Percentiles rank a stretch among this genome's conserved stretches.
Conservation (phyloP, 306 rosid genomes). For the Luffa acutangula region DNA sequence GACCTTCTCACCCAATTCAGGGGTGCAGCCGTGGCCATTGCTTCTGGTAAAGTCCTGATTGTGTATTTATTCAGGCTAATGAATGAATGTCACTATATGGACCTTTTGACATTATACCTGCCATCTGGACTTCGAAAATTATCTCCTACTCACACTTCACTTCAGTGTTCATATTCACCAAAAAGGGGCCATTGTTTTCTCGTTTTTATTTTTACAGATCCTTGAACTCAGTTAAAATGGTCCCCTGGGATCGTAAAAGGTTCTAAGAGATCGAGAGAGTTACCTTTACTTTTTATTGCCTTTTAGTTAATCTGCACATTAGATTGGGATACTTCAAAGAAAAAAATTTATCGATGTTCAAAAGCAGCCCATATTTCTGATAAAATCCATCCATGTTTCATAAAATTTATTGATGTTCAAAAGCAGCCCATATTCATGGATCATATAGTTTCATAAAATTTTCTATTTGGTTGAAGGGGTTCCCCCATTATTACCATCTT, state of each 20-base stretch:
- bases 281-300: not conserved
- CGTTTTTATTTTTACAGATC: not conserved
- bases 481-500: not conserved
- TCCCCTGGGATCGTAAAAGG: not conserved
- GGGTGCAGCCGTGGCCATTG: constrained; percentile 88
- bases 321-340: not conserved
- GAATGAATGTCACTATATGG: not conserved
- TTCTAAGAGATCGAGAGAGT: not conserved
- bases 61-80: not conserved
- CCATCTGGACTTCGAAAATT: not conserved
- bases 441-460: not conserved
- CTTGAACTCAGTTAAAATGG: not conserved
- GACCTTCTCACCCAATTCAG: constrained; percentile 71
- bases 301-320: not conserved
- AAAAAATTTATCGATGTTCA: not conserved
- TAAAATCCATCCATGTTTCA: not conserved
- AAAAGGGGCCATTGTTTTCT: too few species aligned
- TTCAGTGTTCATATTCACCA: not conserved
- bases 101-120: not conserved
- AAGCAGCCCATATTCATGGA: not conserved
- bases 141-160: too few species aligned
- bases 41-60: constrained; percentile 51
- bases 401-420: not conserved
- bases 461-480: not conserved
- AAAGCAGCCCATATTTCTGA: not conserved